These are phyloP conservation scores for Pyrenochaeta sp. DNA, from an alignment of 2,329 filamentous ascomycete genomes.

Conservation along the genomic window DNA sequence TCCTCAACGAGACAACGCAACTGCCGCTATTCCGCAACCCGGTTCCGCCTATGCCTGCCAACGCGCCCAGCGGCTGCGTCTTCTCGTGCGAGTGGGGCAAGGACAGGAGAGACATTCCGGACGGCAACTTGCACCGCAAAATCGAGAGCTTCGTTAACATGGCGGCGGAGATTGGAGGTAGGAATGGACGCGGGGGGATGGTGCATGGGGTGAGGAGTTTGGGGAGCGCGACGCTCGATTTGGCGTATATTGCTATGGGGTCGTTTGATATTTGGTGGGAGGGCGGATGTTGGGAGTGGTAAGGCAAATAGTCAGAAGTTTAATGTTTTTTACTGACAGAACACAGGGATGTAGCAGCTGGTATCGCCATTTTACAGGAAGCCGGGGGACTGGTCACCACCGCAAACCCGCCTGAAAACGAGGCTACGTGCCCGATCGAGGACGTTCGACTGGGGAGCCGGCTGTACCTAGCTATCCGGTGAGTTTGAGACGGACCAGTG, in stretches of 20 bases:
- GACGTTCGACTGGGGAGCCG: slow-evolving; percentile 70
- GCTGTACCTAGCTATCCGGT: slow-evolving; percentile 74
- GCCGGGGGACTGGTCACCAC: slow-evolving; percentile 77
- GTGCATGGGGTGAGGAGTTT: slow-evolving; percentile 78
- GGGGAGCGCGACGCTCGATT: slow-evolving; percentile 74
- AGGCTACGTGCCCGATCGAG: slow-evolving; percentile 63
- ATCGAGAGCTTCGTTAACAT: slow-evolving; percentile 78
- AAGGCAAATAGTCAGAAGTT: no score
- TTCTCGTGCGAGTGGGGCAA: slow-evolving; percentile 84
- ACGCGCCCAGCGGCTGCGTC: slow-evolving; percentile 72
- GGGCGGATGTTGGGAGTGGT: slow-evolving; percentile 83
- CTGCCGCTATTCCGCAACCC: slow-evolving; percentile 71
- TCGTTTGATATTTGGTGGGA: slow-evolving; percentile 85
- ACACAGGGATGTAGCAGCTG: slow-evolving; percentile 74
- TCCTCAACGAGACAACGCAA: slow-evolving; percentile 68
- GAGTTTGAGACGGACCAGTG: slow-evolving; percentile 20
- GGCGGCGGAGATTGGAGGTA: slow-evolving; percentile 69
- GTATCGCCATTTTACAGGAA: slow-evolving; percentile 75
- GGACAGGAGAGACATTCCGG: slow-evolving; percentile 70
- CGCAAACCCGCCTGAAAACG: slow-evolving; percentile 71
- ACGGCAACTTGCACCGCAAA: slow-evolving; percentile 74
- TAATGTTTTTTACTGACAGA: no score
- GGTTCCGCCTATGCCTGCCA: slow-evolving; percentile 67
- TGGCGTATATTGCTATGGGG: slow-evolving; percentile 78
- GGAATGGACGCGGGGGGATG: slow-evolving; percentile 75